Conservation (phyloP, 352 stramenopile species). For the Pythium folliculosum region DNA sequence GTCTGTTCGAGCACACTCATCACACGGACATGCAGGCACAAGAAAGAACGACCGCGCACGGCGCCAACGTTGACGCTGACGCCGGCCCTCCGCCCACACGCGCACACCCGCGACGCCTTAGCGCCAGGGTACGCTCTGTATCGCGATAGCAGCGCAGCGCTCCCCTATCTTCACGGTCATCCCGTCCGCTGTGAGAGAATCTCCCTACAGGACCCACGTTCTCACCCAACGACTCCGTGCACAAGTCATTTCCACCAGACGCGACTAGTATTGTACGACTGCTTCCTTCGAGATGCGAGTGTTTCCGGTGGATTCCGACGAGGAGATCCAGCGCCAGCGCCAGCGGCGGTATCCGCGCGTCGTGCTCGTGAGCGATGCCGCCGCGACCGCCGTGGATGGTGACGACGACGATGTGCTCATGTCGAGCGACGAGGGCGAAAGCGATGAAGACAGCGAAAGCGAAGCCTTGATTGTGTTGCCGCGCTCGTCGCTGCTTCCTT, state of each 20-base stretch:
- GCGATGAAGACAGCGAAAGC: conserved; percentile 8
- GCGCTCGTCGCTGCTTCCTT: conserved; percentile 8
- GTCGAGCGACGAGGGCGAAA: neutral
- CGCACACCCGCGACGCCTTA: too few species aligned
- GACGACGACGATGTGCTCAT: neutral
- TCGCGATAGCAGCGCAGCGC: too few species aligned
- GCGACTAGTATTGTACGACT: neutral
- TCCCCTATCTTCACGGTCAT: neutral
- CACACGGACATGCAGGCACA: neutral
- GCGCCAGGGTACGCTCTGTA: too few species aligned
- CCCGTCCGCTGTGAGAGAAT: neutral
- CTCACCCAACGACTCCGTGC: neutral
- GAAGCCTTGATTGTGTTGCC: conserved; percentile 1
- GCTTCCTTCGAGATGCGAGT: conserved; percentile 21
- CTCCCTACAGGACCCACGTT: too few species aligned
- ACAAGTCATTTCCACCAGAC: too few species aligned
- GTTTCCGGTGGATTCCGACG: conserved; percentile 30
- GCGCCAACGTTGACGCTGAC: neutral
- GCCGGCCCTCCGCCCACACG: too few species aligned
- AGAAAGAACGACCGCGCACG: neutral
- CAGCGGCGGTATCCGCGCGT: conserved; percentile 17
- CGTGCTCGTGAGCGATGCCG: neutral
- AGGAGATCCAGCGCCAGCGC: conserved; percentile 19
- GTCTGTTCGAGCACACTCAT: conserved; percentile 8
- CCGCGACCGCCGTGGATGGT: neutral